Conservation (phyloP, 2,329 filamentous ascomycete species). For the Pseudopithomyces maydicus region DNA sequence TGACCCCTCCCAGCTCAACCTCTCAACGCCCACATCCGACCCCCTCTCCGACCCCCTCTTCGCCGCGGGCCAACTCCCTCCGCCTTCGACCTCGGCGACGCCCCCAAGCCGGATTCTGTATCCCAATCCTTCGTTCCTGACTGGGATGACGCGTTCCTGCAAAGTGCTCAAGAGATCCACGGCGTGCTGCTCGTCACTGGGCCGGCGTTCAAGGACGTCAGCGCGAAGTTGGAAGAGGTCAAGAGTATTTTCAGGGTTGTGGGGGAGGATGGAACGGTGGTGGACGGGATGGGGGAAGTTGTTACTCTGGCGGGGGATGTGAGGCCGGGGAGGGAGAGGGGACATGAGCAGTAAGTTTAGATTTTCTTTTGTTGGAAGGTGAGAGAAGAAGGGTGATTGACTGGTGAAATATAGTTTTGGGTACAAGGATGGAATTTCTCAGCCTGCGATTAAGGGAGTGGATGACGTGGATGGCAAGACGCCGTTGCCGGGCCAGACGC, state of each 20-base stretch:
- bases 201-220: not conserved
- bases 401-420: slow-evolving; percentile 7
- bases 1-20: not conserved
- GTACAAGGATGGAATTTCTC: slow-evolving; percentile 12
- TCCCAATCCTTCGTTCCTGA: slow-evolving; percentile 1
- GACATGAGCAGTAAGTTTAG: slow-evolving; percentile 12
- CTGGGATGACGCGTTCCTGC: slow-evolving; percentile 9
- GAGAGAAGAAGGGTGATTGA: not conserved
- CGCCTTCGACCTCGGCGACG: slow-evolving; percentile 4
- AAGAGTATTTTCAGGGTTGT: not conserved
- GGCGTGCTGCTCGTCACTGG: slow-evolving; percentile 10
- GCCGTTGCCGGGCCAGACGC: slow-evolving; percentile 1
- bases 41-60: slow-evolving; percentile 6
- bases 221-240: slow-evolving; percentile 1
- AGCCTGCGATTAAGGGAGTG: slow-evolving; percentile 9
- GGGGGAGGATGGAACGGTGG: too few relatives aligned
- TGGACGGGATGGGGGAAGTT: slow-evolving; percentile 1
- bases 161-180: slow-evolving; percentile 7
- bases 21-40: not conserved
- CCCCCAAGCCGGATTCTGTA: not conserved
- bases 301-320: slow-evolving; percentile 12
- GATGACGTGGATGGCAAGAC: slow-evolving; percentile 3
- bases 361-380: not conserved
- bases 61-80: not conserved
- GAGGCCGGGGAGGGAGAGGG: slow-evolving; percentile 5